A percentile compares a stretch with the other conserved stretches of the same genome.
phyloP scores from a whole-genome alignment of 257 asterid genomes.

The Lithospermum erythrorhizon region DNA sequence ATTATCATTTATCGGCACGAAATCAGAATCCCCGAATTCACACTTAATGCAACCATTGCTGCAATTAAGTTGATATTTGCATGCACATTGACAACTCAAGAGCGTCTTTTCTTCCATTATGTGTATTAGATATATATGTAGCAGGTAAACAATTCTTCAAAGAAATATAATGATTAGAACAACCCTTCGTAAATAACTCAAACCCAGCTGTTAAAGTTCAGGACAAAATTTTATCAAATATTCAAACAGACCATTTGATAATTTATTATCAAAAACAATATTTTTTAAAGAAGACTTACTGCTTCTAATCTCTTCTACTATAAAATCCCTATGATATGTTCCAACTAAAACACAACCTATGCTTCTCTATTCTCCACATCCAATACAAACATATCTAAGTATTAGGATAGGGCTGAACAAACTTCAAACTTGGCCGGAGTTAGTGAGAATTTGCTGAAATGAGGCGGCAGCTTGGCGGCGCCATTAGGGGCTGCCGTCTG shows the following conservation, averaged over 20 bases:
- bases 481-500: slow-evolving; percentile 8
- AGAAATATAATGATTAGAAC: too few species aligned
- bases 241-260: neutral
- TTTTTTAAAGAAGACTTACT: neutral
- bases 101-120: too few species aligned
- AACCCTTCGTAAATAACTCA: neutral
- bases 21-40: too few species aligned
- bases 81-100: too few species aligned
- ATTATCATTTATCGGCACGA: too few species aligned
- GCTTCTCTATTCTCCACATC: neutral
- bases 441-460: slow-evolving; percentile 2
- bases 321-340: neutral
- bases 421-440: slow-evolving; percentile 6
- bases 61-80: too few species aligned
- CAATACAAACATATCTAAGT: neutral
- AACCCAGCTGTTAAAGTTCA: too few species aligned
- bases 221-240: too few species aligned
- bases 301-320: neutral
- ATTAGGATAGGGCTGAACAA: neutral
- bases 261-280: too few species aligned
- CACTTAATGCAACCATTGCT: too few species aligned
- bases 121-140: neutral
- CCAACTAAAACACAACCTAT: neutral
- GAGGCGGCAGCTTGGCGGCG: slow-evolving; percentile 6
- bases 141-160: neutral